Evolutionary conservation across 1,284 basidiomycete species (phyloP), one percentile per base, ranked within the genome.

Genomic region (Cutaneotrichosporon dermatis): DNA sequence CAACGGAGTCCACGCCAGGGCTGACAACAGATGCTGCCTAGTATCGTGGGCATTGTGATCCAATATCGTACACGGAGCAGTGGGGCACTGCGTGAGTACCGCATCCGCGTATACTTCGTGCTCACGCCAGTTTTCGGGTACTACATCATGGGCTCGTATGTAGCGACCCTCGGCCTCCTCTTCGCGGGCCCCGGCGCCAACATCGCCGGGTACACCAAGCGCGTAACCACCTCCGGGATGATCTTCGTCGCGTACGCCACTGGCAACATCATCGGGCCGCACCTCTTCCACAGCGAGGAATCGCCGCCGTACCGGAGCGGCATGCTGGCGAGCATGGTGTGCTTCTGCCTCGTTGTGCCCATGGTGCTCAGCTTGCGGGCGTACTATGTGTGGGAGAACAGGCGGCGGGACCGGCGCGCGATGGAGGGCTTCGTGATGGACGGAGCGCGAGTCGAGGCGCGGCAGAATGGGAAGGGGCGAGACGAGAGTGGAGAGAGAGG

Each of bases 121-220:
- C 58, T 64, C 25, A 50, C 58, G 4, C n/a, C 54, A 64, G 58
- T 72, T 40, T 70, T 69, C 50, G 69, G 69, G 0, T 72, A 71
- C 62, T 72, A 72, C 64, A 70, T 71, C 54, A 57, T 72, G 15
- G 63, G 60, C 4, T 67, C 69, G n/a, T 73, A 70, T 55, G 69
- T 73, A 51, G 69, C 65, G 6, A 54, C 69, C 12, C 61, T 70
- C 13, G 68, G 67, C 15, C 60, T 71, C 10, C 65, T 62, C 36
- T 70, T 73, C 45, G 69, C 65, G 11, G 66, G 67, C 13, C 69
- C 71, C 1, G 69, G 69, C 34, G 67, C 69, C 48, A 73, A 73
- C 48, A 56, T 69, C 15, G 61, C 66, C 0, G 69, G 71, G 1
- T 70, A 71, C 63, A 73, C 69, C 12, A 73, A 73, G 50, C 58